Evolutionary conservation across 768 basidiomycete genomes (phyloP), one percentile per base, ranked within the genome.

Genomic region (Suillus spraguei): DNA sequence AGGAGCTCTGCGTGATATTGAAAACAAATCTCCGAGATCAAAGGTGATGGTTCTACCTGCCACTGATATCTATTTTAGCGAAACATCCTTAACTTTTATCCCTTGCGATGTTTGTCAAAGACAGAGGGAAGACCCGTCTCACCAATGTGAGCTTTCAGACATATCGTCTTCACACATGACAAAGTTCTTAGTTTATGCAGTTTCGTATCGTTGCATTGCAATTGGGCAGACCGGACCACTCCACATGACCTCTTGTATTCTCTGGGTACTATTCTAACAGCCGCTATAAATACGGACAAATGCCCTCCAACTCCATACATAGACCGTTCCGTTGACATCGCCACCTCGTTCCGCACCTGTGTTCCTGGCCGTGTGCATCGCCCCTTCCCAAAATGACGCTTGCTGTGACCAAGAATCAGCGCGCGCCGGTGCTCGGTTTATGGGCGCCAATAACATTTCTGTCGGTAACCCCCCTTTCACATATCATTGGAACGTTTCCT

Each of bases 371-470:
- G 56, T 41, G 39, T 28, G 5, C 28, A 42, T 58, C 24, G 56
- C 39, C 24, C 7, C 20, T 24, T 53, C 20, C 33, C 20, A 35
- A 53, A 35, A 35, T 13, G 22, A 16, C 10, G 17, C 28, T 28
- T 11, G 24, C 38, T 35, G 22, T 58, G 36, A 56, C 5, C 5
- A 17, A 7, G 7, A 16, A 3, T 36, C 13, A 22, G 4, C n/a
- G 9, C n/a, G 20, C 11, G n/a, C 17, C 17, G 8, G 5, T 17
- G 9, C 28, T 38, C 5, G 24, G 10, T 10, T 10, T 39, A 39
- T 58, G 39, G 39, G 56, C 56, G 56, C 39, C 56, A 58, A 58
- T 41, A 28, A 20, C 56, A 41, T 20, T 58, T 20, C 39, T 41
- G 56, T 58, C 10, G 10, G 10, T 4, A 28, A 58, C 56, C 56